A percentile compares a stretch with the other conserved stretches of the same genome.
phyloP scores from a whole-genome alignment of 2,329 filamentous ascomycete species.

The Ophioceras dolichostomum region DNA sequence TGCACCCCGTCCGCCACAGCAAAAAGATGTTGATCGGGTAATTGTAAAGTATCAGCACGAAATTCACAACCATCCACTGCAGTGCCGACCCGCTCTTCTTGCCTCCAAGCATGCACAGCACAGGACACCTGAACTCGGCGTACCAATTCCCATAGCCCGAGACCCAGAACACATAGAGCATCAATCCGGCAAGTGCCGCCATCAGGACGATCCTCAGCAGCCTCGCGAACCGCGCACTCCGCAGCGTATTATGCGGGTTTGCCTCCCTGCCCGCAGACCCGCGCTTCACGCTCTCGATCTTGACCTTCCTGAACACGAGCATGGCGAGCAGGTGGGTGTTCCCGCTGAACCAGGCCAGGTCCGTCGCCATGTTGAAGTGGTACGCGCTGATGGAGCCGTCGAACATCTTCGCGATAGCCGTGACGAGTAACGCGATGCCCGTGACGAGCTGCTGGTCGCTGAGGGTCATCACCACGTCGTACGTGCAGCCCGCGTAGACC shows the following conservation, averaged over 20 bases:
- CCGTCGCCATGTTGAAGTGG: constrained; percentile 12
- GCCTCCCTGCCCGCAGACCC: not conserved
- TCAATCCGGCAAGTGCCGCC: not conserved
- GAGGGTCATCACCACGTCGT: constrained; percentile 11
- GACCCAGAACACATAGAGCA: not conserved
- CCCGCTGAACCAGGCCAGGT: constrained; percentile 14
- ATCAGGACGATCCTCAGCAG: not conserved
- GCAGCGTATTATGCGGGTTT: too few relatives aligned
- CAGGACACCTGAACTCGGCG: not conserved
- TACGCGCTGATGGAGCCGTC: constrained; percentile 10
- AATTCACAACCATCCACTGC: constrained; percentile 1
- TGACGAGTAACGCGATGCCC: constrained; percentile 9
- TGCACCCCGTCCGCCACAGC: not conserved
- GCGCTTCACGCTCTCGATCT: not conserved
- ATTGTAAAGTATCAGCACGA: not conserved
- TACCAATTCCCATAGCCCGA: not conserved
- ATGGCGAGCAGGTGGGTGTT: constrained; percentile 10
- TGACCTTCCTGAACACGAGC: constrained; percentile 3
- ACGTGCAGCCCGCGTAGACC: not conserved
- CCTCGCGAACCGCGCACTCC: not conserved
- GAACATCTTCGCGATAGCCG: constrained; percentile 7
- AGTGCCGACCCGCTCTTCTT: not conserved
- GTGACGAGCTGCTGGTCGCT: constrained; percentile 14
- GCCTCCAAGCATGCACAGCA: not conserved
- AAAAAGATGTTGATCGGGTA: not conserved